phyloP scores from a whole-genome alignment of 2,329 filamentous ascomycete genomes.

The Beauveria bassiana region DNA sequence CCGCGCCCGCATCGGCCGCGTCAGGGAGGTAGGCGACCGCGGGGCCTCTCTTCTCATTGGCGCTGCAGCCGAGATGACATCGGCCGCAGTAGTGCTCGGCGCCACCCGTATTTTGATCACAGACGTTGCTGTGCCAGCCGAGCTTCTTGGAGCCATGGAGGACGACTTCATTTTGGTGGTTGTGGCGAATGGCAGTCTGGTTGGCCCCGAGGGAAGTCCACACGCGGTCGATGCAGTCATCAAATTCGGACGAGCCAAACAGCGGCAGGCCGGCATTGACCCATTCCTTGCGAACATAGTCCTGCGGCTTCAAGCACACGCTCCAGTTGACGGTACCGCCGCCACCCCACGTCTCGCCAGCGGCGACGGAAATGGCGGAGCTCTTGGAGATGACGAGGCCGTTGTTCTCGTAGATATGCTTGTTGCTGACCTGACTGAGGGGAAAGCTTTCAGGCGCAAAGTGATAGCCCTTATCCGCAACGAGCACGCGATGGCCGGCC shows the following conservation, averaged over 20 bases:
- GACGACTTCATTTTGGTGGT: conserved; percentile 62
- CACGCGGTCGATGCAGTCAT: conserved; percentile 71
- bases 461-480: conserved; percentile 77
- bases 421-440: conserved; percentile 54
- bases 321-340: conserved; percentile 88
- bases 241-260: conserved; percentile 66
- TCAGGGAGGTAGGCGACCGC: conserved; percentile 70
- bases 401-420: conserved; percentile 62
- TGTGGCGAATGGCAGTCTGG: conserved; percentile 59
- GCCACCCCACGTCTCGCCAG: conserved; percentile 73
- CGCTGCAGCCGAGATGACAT: conserved; percentile 54
- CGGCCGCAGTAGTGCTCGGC: conserved; percentile 66
- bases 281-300: conserved; percentile 76
- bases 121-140: conserved; percentile 59
- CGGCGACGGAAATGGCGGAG: conserved; percentile 50
- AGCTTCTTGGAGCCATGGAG: conserved; percentile 67
- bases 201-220: conserved; percentile 72
- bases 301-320: conserved; percentile 57
- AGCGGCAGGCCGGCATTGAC: conserved; percentile 60
- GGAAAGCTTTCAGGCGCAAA: conserved; percentile 66
- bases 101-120: conserved; percentile 74
- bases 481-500: conserved; percentile 65
- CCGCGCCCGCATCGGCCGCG: conserved; percentile 66
- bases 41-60: conserved; percentile 71
- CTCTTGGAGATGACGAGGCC: conserved; percentile 51